phyloP scores from a whole-genome alignment of 1,139 yeast genomes.

The Taiozyma sp. region DNA sequence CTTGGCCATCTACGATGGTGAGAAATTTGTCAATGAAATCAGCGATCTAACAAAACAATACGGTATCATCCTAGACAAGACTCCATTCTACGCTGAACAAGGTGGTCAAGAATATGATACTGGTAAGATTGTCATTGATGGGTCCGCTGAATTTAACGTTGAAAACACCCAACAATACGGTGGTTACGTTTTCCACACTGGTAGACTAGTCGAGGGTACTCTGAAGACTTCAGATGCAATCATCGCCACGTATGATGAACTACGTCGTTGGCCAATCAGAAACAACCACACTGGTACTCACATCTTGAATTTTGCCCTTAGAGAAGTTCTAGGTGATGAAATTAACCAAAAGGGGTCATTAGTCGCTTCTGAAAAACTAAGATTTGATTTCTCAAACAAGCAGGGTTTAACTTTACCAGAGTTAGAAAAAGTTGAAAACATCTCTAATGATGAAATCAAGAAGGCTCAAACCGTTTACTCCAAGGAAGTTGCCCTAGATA shows the following conservation, averaged over 20 bases:
- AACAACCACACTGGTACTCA: slow-evolving; percentile 99
- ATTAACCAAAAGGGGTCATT: slow-evolving; percentile 96
- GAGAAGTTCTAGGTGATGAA: slow-evolving; percentile 80
- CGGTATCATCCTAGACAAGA: slow-evolving; percentile 81
- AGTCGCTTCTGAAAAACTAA: slow-evolving; percentile 90
- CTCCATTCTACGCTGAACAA: slow-evolving; percentile 96
- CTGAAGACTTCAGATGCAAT: slow-evolving; percentile 64
- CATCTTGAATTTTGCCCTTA: slow-evolving; percentile 81
- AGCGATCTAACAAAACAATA: slow-evolving; percentile 47
- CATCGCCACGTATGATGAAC: slow-evolving; percentile 86
- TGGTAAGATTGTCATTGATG: slow-evolving; percentile 89
- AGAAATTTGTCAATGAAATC: slow-evolving; percentile 48
- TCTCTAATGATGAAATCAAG: slow-evolving; percentile 68
- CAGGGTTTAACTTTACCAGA: slow-evolving; percentile 71
- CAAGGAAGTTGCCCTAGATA: slow-evolving; percentile 70
- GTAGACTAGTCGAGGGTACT: slow-evolving; percentile 72
- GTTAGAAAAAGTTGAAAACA: slow-evolving; percentile 67
- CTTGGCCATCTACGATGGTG: slow-evolving; percentile 69
- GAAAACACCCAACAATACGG: slow-evolving; percentile 89
- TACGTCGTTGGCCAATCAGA: slow-evolving; percentile 95
- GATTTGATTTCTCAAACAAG: slow-evolving; percentile 95
- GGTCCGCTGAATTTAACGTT: slow-evolving; percentile 80
- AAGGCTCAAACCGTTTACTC: slow-evolving; percentile 71
- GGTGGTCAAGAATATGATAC: slow-evolving; percentile 99
- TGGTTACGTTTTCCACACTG: slow-evolving; percentile 95